These are phyloP conservation scores for Dothideomycetidae sp. DNA, from an alignment of 2,329 filamentous ascomycete species.

Conservation along the genomic window DNA sequence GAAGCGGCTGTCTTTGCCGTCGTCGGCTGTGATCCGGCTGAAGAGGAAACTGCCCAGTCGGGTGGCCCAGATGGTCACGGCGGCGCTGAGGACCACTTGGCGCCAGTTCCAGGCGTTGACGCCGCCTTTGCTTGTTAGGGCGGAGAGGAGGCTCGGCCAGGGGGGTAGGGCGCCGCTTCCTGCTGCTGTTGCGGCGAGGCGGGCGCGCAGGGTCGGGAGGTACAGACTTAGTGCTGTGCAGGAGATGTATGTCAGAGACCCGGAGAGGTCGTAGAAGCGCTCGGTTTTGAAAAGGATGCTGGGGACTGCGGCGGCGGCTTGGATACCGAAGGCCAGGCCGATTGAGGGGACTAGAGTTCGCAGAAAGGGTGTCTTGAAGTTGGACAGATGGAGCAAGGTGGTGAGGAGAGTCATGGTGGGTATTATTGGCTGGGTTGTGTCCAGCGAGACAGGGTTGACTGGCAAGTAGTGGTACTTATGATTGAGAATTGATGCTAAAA, in stretches of 20 bases:
- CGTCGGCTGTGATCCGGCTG: constrained; percentile 41
- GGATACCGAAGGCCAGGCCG: constrained; percentile 48
- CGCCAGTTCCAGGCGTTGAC: constrained; percentile 45
- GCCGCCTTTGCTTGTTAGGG: constrained; percentile 30
- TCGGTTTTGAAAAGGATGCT: constrained; percentile 48
- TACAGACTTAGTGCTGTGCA: constrained; percentile 49
- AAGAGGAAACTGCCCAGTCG: constrained; percentile 55
- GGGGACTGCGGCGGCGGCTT: constrained; percentile 47
- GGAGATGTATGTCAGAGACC: constrained; percentile 51
- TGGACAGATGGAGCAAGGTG: constrained; percentile 43
- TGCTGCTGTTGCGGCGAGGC: constrained; percentile 32
- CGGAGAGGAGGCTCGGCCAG: constrained; percentile 34
- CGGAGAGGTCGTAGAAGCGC: constrained; percentile 54
- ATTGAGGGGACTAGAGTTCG: constrained; percentile 48
- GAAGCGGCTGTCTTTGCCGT: constrained; percentile 46
- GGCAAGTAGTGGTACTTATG: too few species aligned
- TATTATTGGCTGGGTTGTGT: not conserved
- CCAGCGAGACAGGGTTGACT: constrained; percentile 2
- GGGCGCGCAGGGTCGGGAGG: constrained; percentile 44
- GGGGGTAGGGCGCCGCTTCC: constrained; percentile 28
- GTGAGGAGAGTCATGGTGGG: constrained; percentile 25
- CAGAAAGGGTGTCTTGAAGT: constrained; percentile 48
- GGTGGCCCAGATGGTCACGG: constrained; percentile 48
- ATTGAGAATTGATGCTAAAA: too few species aligned
- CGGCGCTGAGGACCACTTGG: constrained; percentile 39